phyloP scores from a whole-genome alignment of 768 basidiomycete genomes.

The Cystofilobasidium ferigula region DNA sequence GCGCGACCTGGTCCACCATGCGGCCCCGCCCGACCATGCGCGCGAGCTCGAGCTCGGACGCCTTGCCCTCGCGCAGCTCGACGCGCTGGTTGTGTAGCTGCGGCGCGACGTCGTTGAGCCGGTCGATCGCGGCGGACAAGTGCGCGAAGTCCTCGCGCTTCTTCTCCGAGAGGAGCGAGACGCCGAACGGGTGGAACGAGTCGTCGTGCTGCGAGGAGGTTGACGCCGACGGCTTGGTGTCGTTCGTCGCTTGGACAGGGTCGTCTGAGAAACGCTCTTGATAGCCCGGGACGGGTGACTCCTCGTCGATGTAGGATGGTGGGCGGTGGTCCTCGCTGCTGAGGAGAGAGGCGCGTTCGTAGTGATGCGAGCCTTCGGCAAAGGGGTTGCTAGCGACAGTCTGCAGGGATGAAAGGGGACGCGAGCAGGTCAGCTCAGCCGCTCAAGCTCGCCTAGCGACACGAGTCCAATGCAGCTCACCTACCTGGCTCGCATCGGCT shows the following conservation, averaged over 20 bases:
- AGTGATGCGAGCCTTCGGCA: neutral
- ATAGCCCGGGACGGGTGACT: neutral
- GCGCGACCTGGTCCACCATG: constrained; percentile 37
- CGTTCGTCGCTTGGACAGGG: neutral
- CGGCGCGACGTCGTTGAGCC: constrained; percentile 72
- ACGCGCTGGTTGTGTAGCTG: constrained; percentile 85
- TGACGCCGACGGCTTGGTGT: neutral
- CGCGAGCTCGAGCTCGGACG: constrained; percentile 64
- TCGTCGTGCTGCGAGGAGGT: neutral
- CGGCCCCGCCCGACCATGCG: constrained; percentile 43
- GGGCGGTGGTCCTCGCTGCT: neutral
- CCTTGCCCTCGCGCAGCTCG: constrained; percentile 53
- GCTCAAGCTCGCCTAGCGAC: neutral
- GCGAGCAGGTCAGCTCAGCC: neutral
- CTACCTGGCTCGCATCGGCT: neutral
- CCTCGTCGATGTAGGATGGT: constrained; percentile 12
- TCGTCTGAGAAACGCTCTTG: neutral
- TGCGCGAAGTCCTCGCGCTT: constrained; percentile 70
- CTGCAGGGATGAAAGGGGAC: neutral
- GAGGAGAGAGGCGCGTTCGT: neutral
- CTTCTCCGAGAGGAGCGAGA: constrained; percentile 50
- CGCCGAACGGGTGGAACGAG: neutral
- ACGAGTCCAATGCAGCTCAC: neutral
- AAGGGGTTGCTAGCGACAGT: neutral
- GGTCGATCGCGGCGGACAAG: constrained; percentile 77